Conservation (phyloP, 2,329 filamentous ascomycete species). For the Didymella keratinophila region DNA sequence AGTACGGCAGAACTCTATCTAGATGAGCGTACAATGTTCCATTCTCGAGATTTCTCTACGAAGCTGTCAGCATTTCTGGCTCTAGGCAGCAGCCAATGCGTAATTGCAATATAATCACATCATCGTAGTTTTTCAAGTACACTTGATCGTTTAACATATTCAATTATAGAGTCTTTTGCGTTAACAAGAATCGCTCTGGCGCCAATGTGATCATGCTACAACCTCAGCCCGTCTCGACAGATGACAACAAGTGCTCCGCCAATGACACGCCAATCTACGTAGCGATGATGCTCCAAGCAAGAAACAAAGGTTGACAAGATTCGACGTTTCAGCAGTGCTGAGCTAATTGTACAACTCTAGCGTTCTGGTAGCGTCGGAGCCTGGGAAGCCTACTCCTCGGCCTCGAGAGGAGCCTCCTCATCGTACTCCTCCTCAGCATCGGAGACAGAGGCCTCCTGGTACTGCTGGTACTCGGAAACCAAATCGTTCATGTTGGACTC, state of each 20-base stretch:
- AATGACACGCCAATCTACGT: slow-evolving; percentile 23
- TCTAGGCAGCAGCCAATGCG: neutral
- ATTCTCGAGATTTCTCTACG: neutral
- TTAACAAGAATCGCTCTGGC: slow-evolving; percentile 48
- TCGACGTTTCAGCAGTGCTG: slow-evolving; percentile 14
- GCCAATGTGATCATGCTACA: slow-evolving; percentile 36
- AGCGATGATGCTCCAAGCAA: slow-evolving; percentile 36
- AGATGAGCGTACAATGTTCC: neutral
- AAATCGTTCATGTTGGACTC: slow-evolving; percentile 99
- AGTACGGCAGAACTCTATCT: neutral
- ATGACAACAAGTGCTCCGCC: slow-evolving; percentile 26
- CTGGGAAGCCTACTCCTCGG: slow-evolving; percentile 64
- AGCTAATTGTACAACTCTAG: slow-evolving; percentile 16
- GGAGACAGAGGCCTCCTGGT: slow-evolving; percentile 97
- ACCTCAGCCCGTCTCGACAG: slow-evolving; percentile 26
- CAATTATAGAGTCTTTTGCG: slow-evolving; percentile 45
- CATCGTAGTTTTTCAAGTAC: neutral
- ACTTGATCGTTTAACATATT: slow-evolving; percentile 17
- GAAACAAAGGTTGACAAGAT: slow-evolving; percentile 33
- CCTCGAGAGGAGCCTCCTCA: slow-evolving; percentile 78
- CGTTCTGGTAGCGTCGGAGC: slow-evolving; percentile 17
- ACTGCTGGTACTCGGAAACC: slow-evolving; percentile 99
- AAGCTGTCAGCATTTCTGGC: neutral
- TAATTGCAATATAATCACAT: neutral
- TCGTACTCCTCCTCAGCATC: slow-evolving; percentile 97